These are phyloP conservation scores for Basipetospora chlamydospora DNA, from an alignment of 2,329 filamentous ascomycete genomes.

Conservation along the genomic window DNA sequence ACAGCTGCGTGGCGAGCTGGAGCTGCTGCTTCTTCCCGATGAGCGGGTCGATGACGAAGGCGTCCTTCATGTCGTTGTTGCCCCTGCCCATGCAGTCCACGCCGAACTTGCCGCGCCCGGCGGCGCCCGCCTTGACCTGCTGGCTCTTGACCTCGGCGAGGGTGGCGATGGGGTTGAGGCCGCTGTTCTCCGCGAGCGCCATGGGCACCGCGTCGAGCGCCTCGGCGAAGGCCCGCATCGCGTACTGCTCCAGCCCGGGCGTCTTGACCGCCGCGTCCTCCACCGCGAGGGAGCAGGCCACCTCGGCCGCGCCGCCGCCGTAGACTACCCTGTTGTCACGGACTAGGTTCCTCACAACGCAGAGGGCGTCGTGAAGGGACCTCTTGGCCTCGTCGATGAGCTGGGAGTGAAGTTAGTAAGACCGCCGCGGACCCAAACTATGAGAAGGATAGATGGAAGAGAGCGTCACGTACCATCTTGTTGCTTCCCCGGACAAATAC, in stretches of 20 bases:
- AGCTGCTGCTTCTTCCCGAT: slow-evolving; percentile 98
- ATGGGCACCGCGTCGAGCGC: slow-evolving; percentile 88
- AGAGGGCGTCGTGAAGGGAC: slow-evolving; percentile 91
- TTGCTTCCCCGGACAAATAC: slow-evolving; percentile 95
- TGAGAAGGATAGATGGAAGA: background rate
- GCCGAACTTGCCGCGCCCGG: slow-evolving; percentile 50
- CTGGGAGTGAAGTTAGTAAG: slow-evolving; percentile 24
- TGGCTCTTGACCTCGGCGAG: slow-evolving; percentile 90
- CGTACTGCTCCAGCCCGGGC: slow-evolving; percentile 94
- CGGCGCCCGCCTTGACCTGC: slow-evolving; percentile 61
- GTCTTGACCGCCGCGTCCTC: slow-evolving; percentile 92
- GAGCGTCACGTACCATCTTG: slow-evolving; percentile 69
- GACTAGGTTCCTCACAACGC: slow-evolving; percentile 92
- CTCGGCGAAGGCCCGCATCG: slow-evolving; percentile 95
- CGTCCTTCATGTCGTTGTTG: slow-evolving; percentile 92
- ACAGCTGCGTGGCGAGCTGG: slow-evolving; percentile 89
- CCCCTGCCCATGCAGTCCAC: slow-evolving; percentile 97
- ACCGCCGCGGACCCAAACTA: background rate
- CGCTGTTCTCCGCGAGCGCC: slow-evolving; percentile 94
- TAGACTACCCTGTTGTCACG: slow-evolving; percentile 95
- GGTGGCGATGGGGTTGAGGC: slow-evolving; percentile 88
- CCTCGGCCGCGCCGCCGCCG: slow-evolving; percentile 89
- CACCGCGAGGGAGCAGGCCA: slow-evolving; percentile 90
- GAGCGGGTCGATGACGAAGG: slow-evolving; percentile 94
- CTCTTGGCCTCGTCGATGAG: slow-evolving; percentile 99